These are phyloP conservation scores for Linum lewisii DNA, from an alignment of 345 rosid genomes.

Conservation along the genomic window DNA sequence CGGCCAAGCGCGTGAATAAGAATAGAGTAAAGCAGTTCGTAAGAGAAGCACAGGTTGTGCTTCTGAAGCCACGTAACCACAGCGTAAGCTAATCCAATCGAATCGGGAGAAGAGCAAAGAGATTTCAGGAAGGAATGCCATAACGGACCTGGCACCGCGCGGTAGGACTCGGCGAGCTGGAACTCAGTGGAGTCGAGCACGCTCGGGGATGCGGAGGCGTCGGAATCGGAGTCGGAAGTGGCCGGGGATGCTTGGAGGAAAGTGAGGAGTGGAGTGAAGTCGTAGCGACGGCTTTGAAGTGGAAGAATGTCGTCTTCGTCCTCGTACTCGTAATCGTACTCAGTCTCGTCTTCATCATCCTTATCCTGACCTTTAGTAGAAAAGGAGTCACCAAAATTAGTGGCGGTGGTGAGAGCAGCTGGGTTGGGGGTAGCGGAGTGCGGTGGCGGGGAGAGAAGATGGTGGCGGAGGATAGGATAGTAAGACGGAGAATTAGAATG, in stretches of 20 bases:
- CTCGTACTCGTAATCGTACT: background rate
- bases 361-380: slow-evolving; percentile 1
- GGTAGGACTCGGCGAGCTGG: slow-evolving; percentile 64
- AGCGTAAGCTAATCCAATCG: slow-evolving; percentile 56
- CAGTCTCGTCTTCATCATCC: slow-evolving; percentile 14
- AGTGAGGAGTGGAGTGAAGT: slow-evolving; percentile 75
- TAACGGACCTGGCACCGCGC: slow-evolving; percentile 75
- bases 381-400: slow-evolving; percentile 3
- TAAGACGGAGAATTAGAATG: slow-evolving; percentile 24
- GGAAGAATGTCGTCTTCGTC: slow-evolving; percentile 31
- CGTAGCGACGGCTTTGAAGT: slow-evolving; percentile 49
- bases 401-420: background rate
- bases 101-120: slow-evolving; percentile 44
- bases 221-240: slow-evolving; percentile 15
- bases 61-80: slow-evolving; percentile 82
- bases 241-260: slow-evolving; percentile 34
- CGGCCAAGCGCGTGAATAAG: slow-evolving; percentile 90
- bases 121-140: slow-evolving; percentile 84
- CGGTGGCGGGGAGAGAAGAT: slow-evolving; percentile 12
- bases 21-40: slow-evolving; percentile 85
- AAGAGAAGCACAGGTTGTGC: slow-evolving; percentile 91
- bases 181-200: slow-evolving; percentile 55
- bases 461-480: slow-evolving; percentile 24
- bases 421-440: slow-evolving; percentile 9
- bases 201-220: slow-evolving; percentile 23